Conservation (phyloP, 192 early-diverging fungal species). For the Backusella sp. region DNA sequence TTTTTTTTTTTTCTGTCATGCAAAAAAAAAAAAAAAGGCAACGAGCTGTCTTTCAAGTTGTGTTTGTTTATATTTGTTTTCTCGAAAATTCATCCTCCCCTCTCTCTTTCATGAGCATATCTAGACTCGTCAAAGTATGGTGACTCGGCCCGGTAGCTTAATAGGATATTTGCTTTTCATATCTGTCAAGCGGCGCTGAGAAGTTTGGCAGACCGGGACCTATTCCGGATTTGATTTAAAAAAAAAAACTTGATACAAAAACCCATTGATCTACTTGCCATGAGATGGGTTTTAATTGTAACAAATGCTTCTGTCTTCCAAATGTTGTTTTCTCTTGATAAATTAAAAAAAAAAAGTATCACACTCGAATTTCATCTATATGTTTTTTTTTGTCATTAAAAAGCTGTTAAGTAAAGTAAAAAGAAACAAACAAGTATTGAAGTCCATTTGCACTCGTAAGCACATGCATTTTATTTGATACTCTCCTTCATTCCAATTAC, state of each 20-base stretch:
- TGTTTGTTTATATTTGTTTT: background rate
- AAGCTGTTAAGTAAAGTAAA: background rate
- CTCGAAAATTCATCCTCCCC: background rate
- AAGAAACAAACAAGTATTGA: background rate
- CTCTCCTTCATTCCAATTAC: background rate
- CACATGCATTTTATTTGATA: background rate
- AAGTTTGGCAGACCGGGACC: background rate
- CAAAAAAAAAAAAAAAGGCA: background rate
- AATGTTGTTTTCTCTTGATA: background rate
- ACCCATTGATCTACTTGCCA: background rate
- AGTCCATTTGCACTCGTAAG: background rate
- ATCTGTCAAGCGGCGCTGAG: background rate
- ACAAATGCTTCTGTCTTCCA: background rate
- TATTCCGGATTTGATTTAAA: background rate
- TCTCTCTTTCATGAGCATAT: background rate
- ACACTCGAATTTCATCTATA: background rate
- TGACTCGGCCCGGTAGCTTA: background rate
- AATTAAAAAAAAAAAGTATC: background rate
- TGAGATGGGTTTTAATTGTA: background rate
- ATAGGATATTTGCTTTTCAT: background rate
- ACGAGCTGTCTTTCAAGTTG: background rate
- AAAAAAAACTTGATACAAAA: background rate
- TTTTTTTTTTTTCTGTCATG: background rate
- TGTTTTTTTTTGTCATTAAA: background rate
- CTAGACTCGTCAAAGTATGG: background rate